Evolutionary conservation across 2,329 filamentous ascomycete species (phyloP).

Genomic region (Colletotrichum sp.): DNA sequence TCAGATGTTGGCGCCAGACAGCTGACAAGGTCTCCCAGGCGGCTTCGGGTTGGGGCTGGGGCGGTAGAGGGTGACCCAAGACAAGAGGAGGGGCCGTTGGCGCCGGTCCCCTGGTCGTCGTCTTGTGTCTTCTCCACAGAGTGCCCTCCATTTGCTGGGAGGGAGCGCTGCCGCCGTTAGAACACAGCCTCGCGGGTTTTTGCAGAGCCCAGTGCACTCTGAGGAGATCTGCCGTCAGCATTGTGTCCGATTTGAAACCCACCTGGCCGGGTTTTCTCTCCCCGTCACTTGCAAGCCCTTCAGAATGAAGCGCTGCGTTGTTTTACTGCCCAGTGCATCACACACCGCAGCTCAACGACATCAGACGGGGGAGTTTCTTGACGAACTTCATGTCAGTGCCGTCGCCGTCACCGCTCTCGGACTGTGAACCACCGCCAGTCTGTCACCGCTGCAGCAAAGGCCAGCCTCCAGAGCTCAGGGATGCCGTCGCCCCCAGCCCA

Average conservation of each 20-base stretch:
- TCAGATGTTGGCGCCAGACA: background rate
- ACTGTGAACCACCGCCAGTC: background rate
- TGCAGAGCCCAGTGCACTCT: background rate
- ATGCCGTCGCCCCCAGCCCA: background rate
- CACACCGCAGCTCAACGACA: background rate
- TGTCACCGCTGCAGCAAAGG: background rate
- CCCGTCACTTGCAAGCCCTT: background rate
- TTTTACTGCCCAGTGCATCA: background rate
- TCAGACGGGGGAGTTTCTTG: background rate
- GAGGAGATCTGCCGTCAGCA: conserved; percentile 1
- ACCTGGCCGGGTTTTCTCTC: background rate
- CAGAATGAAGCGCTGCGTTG: background rate
- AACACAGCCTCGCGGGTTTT: conserved; percentile 1
- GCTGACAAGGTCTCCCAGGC: conserved; percentile 6
- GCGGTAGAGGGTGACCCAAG: background rate
- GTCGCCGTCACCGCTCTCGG: background rate
- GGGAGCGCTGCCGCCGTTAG: background rate
- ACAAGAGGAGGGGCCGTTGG: conserved; percentile 1
- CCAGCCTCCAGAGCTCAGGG: background rate
- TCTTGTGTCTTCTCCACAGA: background rate
- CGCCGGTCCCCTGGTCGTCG: conserved; percentile 1
- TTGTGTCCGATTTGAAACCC: conserved; percentile 16
- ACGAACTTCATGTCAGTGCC: background rate
- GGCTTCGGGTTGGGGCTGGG: background rate
- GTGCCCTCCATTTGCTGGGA: background rate